Conservation (phyloP, 495 filamentous ascomycete genomes). For the Hypoxylon rickii region DNA sequence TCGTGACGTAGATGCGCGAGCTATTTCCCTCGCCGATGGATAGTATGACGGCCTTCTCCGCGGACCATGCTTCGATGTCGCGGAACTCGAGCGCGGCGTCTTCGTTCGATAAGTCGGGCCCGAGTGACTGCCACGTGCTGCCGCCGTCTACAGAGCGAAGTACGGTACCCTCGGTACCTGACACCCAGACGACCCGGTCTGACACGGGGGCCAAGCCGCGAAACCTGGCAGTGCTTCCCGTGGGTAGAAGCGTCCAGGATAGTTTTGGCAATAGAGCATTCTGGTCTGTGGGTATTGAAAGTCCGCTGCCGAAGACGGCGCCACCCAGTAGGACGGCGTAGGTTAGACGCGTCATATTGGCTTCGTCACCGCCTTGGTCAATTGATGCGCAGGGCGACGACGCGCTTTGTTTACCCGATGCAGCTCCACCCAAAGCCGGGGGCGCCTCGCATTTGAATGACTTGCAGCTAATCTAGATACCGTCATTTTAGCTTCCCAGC, state of each 20-base stretch:
- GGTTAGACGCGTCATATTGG: slow-evolving; percentile 13
- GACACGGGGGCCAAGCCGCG: slow-evolving; percentile 27
- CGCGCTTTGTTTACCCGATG: neutral
- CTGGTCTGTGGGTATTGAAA: neutral
- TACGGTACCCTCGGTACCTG: slow-evolving; percentile 22
- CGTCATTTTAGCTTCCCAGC: slow-evolving; percentile 4
- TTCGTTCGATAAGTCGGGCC: slow-evolving; percentile 4
- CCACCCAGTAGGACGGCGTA: neutral
- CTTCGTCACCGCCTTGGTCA: neutral
- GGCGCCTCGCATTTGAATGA: neutral
- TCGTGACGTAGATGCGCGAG: slow-evolving; percentile 36
- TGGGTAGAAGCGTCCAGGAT: slow-evolving; percentile 14
- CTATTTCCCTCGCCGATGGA: slow-evolving; percentile 63
- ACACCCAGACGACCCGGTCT: slow-evolving; percentile 21
- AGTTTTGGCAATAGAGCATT: slow-evolving; percentile 1
- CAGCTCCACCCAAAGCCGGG: neutral
- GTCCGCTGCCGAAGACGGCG: neutral
- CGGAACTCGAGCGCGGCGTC: slow-evolving; percentile 29
- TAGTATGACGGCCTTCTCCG: slow-evolving; percentile 24
- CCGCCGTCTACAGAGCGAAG: slow-evolving; percentile 27
- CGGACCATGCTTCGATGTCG: slow-evolving; percentile 32
- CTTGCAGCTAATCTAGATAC: neutral
- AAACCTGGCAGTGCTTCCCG: slow-evolving; percentile 18
- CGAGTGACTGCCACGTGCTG: slow-evolving; percentile 24
- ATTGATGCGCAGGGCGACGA: neutral